Evolutionary conservation across 352 stramenopile genomes (phyloP).

Genomic region (Pythium insidiosum): DNA sequence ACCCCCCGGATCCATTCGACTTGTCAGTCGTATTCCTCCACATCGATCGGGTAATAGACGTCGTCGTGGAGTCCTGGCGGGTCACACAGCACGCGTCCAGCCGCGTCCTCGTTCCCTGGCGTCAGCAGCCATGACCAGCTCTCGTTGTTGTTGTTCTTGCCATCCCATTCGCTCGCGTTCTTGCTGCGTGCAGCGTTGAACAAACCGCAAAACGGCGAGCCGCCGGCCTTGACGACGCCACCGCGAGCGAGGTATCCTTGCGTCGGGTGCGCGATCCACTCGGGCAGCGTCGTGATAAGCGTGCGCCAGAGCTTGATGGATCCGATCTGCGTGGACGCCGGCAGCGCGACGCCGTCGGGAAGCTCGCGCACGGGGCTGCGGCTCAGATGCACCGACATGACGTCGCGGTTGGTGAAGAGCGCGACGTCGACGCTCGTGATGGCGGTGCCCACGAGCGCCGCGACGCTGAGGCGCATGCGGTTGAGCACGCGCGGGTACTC

Average conservation of each 20-base stretch:
- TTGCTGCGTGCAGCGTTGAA: neutral
- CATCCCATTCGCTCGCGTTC: neutral
- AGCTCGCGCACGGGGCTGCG: neutral
- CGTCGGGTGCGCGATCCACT: neutral
- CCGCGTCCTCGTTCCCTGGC: neutral
- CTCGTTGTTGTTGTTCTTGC: no score
- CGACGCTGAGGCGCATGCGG: neutral
- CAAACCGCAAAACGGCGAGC: neutral
- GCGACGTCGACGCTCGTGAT: neutral
- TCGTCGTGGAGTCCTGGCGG: neutral
- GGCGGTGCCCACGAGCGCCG: neutral
- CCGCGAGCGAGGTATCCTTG: neutral
- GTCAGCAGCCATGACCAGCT: neutral
- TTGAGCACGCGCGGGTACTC: neutral
- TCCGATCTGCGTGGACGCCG: neutral
- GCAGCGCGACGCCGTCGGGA: neutral
- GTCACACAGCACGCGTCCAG: neutral
- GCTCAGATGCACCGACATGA: neutral
- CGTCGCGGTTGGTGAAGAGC: neutral
- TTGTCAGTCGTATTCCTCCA: neutral
- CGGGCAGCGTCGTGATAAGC: neutral
- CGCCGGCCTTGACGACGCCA: neutral
- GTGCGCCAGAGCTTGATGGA: neutral
- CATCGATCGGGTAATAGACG: neutral
- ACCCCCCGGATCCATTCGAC: no score